These are phyloP conservation scores for Mimosa bimucronata DNA, from an alignment of 306 rosid species.

Conservation along the genomic window DNA sequence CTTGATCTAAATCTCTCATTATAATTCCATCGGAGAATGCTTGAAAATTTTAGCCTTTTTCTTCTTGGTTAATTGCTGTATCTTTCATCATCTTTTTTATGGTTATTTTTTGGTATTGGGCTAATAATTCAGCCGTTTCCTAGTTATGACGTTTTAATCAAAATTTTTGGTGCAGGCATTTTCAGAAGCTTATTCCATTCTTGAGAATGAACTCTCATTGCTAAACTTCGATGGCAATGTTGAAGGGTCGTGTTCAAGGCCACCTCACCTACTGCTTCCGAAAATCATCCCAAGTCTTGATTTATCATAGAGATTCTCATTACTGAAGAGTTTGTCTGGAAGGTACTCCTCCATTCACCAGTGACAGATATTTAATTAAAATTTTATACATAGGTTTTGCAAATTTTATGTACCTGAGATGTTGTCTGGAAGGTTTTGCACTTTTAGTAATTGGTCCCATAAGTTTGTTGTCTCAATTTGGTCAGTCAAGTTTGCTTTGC, in stretches of 20 bases:
- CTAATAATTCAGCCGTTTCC: background rate
- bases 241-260: constrained; percentile 42
- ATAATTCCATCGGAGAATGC: background rate
- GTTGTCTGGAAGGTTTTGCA: background rate
- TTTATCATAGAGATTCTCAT: constrained; percentile 41
- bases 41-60: background rate
- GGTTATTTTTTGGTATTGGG: background rate
- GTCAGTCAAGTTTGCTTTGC: background rate
- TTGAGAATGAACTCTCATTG: constrained; percentile 55
- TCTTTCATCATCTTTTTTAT: background rate
- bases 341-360: constrained; percentile 36
- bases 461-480: background rate
- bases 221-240: constrained; percentile 43
- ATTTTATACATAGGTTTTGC: background rate
- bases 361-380: background rate
- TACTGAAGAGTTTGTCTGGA: constrained; percentile 29
- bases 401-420: background rate
- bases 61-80: background rate
- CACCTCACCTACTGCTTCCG: constrained; percentile 48
- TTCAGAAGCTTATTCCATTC: constrained; percentile 66
- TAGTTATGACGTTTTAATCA: constrained; percentile 19
- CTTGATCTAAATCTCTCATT: background rate
- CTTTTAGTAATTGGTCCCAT: background rate
- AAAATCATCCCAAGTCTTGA: constrained; percentile 67
- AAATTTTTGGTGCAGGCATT: constrained; percentile 51